Evolutionary conservation across 495 filamentous ascomycete genomes (phyloP), one percentile per base, ranked within the genome.

Genomic region (Aspergillus conjunctus): DNA sequence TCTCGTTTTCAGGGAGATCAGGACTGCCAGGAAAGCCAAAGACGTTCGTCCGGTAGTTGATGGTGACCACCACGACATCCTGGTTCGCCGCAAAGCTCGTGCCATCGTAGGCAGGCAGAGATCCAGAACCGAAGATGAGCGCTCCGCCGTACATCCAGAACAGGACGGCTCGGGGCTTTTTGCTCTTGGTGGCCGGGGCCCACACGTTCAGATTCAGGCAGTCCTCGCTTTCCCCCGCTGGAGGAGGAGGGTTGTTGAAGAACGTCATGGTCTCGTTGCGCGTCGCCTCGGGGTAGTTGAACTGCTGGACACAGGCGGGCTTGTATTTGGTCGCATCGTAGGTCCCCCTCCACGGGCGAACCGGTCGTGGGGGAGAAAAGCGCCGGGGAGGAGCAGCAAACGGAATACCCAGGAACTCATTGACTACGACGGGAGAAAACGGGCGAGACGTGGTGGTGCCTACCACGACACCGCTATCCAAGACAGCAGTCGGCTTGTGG

Each of bases 141-240:
- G 43, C 50, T n/a, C 67, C 67, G 15, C 69, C 67, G 44, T 66
- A 68, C 41, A 71, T 66, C 63, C 67, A 71, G 49, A 73, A 43
- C 37, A 73, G 60, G 18, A 71, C 66, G 18, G 70, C 51, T 59
- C 65, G 60, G 30, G 65, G 63, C 8, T 56, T 60, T 9, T 46
- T 34, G 17, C 54, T 58, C 7, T 54, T 53, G 11, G 50, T 18
- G 3, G 56, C 51, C 0, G 66, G 70, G 5, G 64, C 64, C 26
- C 60, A 71, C 18, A 73, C 63, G 48, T 84, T 80, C 1, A 83
- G 67, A 48, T 78, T 79, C 7, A 82, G 68, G 58, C 78, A 83
- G 56, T 82, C 80, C 57, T 83, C 79, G 51, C 70, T 76, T 41
- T 52, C 52, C 9, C 52, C 52, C 14, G 33, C 52, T 17, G 52